Base-by-base conservation (phyloP, 169 alveolate species). In the Theileria annulata region DNA sequence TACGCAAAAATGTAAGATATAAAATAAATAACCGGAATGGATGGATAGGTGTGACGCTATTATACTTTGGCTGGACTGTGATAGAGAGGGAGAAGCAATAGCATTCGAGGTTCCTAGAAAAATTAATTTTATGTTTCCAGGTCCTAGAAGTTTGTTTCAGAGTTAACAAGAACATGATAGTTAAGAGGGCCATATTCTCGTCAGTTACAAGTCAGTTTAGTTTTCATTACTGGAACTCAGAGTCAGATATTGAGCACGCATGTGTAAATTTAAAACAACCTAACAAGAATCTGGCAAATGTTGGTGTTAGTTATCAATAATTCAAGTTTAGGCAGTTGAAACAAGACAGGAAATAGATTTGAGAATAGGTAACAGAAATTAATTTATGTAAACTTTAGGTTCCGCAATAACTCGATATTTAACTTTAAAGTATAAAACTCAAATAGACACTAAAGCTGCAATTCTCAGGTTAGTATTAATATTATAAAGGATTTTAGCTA, bases 11-110 rank as follows among this genome's bases (percentile, higher is more conserved):
- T 96, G 73, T 94, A 96, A 75, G 92, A 87, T 75, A 90, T 91
- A 75, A 71, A 96, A 86, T 80, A 87, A 73, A 27, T 1, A 6
- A n/a, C 31, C 13, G 70, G 8, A 19, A 1, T 63, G n/a, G 6
- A 2, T 6, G 74, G 85, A 3, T 77, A 94, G 85, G 86, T 91
- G 87, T 86, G 81, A 79, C 66, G 91, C 93, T 95, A 84, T 83
- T 75, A 96, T 98, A 19, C 96, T 98, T 42, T 98, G 99, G 99
- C 94, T 98, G 25, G 99, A 98, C 87, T 97, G 99, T 80, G 99
- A 98, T 90, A 93, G 99, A 72, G 99, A 98, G 86, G 99, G 99
- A 17, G 99, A 98, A 87, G 98, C 98, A 80, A 98, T 98, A 31
- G 98, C 99, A 91, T 98, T 94, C 87, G 99, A 98, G 89, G 99